Evolutionary conservation across 2,329 filamentous ascomycete genomes (phyloP).

Genomic region (Corinectria fuckeliana): DNA sequence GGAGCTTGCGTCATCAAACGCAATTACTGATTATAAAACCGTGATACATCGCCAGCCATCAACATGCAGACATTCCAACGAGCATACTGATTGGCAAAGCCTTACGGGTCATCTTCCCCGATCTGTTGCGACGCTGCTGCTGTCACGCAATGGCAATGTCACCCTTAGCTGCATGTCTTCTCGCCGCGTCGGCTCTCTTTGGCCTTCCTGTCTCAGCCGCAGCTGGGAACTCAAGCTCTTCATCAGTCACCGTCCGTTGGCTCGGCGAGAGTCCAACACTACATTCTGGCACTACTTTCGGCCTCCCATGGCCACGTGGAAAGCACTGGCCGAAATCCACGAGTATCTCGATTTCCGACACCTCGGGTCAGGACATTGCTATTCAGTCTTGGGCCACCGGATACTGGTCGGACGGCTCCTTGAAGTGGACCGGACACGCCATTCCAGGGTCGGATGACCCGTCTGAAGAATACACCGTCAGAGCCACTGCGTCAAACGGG

Average conservation of each 20-base stretch:
- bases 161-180: conserved; percentile 1
- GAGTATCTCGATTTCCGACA: conserved; percentile 42
- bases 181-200: conserved; percentile 17
- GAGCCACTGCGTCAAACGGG: conserved; percentile 13
- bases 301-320: conserved; percentile 52
- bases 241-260: conserved; percentile 45
- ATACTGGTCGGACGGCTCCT: conserved; percentile 65
- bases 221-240: conserved; percentile 25
- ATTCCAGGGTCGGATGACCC: conserved; percentile 51
- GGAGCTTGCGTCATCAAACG: neutral
- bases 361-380: conserved; percentile 24
- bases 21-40: neutral
- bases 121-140: neutral
- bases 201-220: conserved; percentile 19
- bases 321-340: conserved; percentile 47
- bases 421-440: conserved; percentile 68
- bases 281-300: conserved; percentile 50
- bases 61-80: neutral
- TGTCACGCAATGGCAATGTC: conserved; percentile 11
- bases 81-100: neutral
- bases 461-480: conserved; percentile 50
- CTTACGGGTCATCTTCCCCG: neutral
- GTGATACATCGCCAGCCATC: neutral
- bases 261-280: conserved; percentile 46
- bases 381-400: conserved; percentile 62